Percentiles rank a stretch among this genome's conserved stretches.
Conservation (phyloP, 208 protist species). For the Leishmania arabica region DNA sequence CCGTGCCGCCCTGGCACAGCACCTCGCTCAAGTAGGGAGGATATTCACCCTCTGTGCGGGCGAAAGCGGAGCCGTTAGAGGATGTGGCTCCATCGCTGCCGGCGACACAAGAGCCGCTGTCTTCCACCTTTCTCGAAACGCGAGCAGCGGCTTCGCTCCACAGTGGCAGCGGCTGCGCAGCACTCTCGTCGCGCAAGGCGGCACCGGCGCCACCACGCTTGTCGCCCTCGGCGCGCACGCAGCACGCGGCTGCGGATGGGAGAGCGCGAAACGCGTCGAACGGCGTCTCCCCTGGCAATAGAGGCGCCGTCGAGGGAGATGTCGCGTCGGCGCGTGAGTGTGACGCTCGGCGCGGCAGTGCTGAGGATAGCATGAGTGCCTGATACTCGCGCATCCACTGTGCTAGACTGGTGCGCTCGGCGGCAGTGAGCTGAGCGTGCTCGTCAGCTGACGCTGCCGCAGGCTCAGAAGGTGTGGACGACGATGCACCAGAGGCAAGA, state of each 20-base stretch:
- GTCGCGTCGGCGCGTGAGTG: not conserved
- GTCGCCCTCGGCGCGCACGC: not conserved
- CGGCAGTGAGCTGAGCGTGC: not conserved
- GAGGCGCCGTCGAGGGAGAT: not conserved
- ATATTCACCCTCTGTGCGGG: not conserved
- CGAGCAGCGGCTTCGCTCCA: not conserved
- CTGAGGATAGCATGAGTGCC: conserved; percentile 24
- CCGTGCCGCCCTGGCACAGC: not conserved
- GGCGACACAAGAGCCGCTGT: not conserved
- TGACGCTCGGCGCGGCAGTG: conserved; percentile 9
- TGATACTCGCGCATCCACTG: conserved; percentile 31
- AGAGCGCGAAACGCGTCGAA: not conserved
- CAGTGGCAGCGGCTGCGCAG: not conserved
- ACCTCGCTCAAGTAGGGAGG: not conserved
- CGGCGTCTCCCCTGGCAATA: not conserved
- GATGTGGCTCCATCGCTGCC: conserved; percentile 9
- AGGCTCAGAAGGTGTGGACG: not conserved
- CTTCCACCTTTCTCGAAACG: not conserved
- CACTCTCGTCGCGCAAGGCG: not conserved
- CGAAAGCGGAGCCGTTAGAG: conserved; percentile 6
- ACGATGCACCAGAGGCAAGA: not conserved
- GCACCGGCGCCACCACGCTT: not conserved
- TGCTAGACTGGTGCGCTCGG: conserved; percentile 7
- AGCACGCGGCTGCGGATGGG: not conserved
- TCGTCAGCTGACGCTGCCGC: not conserved